Percentiles rank a stretch among this genome's conserved stretches.
These are phyloP conservation scores for Elsinoe batatas DNA, from an alignment of 2,329 filamentous ascomycete genomes.

Conservation along the genomic window DNA sequence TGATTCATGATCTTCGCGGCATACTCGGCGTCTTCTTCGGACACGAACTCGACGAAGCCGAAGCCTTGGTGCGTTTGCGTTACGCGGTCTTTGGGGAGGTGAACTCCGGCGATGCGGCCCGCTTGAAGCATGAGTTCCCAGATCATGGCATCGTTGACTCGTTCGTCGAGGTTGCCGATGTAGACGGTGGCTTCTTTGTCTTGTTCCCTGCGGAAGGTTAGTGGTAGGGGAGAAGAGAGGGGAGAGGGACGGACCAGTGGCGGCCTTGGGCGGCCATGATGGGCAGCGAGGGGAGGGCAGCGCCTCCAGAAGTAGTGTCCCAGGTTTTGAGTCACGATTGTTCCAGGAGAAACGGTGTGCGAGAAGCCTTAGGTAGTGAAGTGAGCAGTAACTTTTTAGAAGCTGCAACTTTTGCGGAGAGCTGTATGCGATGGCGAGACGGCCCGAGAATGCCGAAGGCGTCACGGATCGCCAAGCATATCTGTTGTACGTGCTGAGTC, in stretches of 20 bases:
- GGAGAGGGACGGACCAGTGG: constrained; percentile 15
- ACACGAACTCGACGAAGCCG: constrained; percentile 97
- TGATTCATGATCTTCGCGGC: constrained; percentile 95
- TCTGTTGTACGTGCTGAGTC: too few species aligned
- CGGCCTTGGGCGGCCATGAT: constrained; percentile 11
- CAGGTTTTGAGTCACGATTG: too few species aligned
- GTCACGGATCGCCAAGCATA: not conserved
- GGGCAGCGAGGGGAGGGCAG: not conserved
- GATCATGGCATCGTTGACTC: constrained; percentile 77
- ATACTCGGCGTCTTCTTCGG: constrained; percentile 92
- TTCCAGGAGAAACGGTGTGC: too few species aligned
- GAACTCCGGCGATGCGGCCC: constrained; percentile 93
- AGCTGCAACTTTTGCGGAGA: not conserved
- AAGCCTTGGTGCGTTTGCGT: constrained; percentile 96
- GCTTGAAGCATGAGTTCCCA: constrained; percentile 97
- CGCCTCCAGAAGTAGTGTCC: not conserved
- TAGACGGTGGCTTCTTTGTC: constrained; percentile 98
- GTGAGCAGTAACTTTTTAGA: not conserved
- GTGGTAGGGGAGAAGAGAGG: not conserved
- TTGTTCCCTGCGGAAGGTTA: constrained; percentile 61
- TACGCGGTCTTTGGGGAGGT: constrained; percentile 95
- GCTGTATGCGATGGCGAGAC: not conserved
- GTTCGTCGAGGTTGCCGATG: constrained; percentile 96
- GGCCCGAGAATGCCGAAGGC: not conserved
- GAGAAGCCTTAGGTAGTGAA: not conserved